Evolutionary conservation across 2,329 filamentous ascomycete genomes (phyloP).

Genomic region (Curvularia sp.): DNA sequence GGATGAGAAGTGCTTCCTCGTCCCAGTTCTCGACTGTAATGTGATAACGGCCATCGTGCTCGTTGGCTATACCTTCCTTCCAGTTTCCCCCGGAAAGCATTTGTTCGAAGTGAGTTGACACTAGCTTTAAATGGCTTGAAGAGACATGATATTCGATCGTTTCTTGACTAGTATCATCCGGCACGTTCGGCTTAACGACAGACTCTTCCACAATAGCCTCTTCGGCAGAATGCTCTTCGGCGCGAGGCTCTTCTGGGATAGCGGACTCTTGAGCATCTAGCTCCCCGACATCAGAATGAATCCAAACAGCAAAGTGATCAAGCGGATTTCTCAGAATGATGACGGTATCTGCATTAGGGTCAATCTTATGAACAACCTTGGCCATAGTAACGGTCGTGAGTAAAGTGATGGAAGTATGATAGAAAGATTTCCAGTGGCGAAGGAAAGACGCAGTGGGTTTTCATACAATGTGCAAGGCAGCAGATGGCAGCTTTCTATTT

Average conservation of each 20-base stretch:
- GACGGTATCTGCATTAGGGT: conserved; percentile 11
- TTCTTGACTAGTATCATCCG: neutral
- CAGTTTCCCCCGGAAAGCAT: neutral
- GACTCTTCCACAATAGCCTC: neutral
- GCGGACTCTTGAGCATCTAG: neutral
- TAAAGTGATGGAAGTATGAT: neutral
- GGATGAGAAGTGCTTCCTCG: conserved; percentile 50
- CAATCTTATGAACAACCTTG: conserved; percentile 3
- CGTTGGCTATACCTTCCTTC: neutral
- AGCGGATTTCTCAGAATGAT: conserved; percentile 13
- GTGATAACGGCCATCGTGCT: conserved; percentile 3
- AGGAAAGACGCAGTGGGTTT: neutral
- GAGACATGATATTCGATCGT: neutral
- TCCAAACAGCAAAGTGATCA: conserved; percentile 8
- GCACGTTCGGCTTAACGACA: neutral
- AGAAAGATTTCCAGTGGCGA: neutral
- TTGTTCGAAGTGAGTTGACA: neutral
- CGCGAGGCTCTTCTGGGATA: neutral
- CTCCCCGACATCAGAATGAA: neutral
- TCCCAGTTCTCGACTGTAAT: conserved; percentile 33
- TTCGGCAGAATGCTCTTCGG: neutral
- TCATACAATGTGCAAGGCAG: neutral
- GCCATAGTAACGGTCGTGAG: neutral
- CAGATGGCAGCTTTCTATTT: neutral
- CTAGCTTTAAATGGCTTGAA: neutral